Percentiles rank a stretch among this genome's conserved stretches.
Conservation (phyloP, 208 protist genomes). For the Lotmaria passim region DNA sequence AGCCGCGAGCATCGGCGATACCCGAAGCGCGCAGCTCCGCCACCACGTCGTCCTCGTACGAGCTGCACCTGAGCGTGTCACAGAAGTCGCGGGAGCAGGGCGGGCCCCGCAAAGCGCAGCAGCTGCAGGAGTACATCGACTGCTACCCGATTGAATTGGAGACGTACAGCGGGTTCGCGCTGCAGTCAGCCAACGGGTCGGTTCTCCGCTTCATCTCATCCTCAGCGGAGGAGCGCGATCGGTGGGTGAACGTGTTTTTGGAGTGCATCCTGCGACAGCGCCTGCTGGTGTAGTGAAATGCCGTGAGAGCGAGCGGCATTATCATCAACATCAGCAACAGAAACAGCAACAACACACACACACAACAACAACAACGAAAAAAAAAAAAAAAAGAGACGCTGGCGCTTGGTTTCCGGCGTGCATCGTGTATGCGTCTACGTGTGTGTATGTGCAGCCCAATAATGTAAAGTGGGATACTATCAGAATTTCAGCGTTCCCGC, state of each 20-base stretch:
- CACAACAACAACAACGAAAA: background rate
- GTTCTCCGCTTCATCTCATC: slow-evolving; percentile 50
- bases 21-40: background rate
- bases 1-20: background rate
- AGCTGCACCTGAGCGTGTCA: slow-evolving; percentile 14
- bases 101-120: slow-evolving; percentile 19
- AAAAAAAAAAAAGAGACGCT: no score
- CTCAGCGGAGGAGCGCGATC: slow-evolving; percentile 46
- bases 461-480: no score
- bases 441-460: no score
- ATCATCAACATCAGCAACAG: background rate
- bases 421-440: no score
- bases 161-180: slow-evolving; percentile 8
- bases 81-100: slow-evolving; percentile 15
- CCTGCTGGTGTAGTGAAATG: background rate
- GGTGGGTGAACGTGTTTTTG: slow-evolving; percentile 69
- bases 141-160: slow-evolving; percentile 18
- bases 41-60: background rate
- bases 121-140: slow-evolving; percentile 27
- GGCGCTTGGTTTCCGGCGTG: no score
- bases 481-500: no score
- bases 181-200: slow-evolving; percentile 38
- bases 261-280: slow-evolving; percentile 28
- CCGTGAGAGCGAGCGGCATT: background rate
- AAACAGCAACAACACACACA: background rate